Percentiles rank a stretch among this genome's conserved stretches.
Evolutionary conservation across 1,284 basidiomycete species (phyloP).

Genomic region (Cryptococcus hybrid): DNA sequence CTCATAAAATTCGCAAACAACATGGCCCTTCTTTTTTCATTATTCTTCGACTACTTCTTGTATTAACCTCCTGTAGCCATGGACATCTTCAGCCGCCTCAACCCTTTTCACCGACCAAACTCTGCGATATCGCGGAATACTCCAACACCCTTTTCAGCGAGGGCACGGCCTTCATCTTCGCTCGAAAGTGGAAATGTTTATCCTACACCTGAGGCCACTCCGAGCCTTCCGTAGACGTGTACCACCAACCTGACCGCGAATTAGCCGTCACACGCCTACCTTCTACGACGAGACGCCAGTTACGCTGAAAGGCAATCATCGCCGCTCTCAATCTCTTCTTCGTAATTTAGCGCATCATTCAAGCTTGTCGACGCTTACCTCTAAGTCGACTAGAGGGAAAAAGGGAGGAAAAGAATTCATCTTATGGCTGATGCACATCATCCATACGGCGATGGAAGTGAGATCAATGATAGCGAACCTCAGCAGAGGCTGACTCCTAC

Average conservation of each 20-base stretch:
- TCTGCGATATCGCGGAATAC: constrained; percentile 7
- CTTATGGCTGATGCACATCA: not conserved
- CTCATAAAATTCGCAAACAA: too few relatives aligned
- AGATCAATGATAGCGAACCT: not conserved
- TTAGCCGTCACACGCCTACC: not conserved
- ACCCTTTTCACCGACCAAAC: constrained; percentile 15
- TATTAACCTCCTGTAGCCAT: constrained; percentile 4
- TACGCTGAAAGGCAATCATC: not conserved
- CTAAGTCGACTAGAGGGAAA: constrained; percentile 16
- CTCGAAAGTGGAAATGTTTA: constrained; percentile 7
- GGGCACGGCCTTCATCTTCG: constrained; percentile 11
- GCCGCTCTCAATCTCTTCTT: constrained; percentile 13
- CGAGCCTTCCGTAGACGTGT: constrained; percentile 2
- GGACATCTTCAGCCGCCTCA: constrained; percentile 19
- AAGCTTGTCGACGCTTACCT: constrained; percentile 27
- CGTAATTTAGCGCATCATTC: constrained; percentile 34
- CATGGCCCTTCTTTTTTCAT: not conserved
- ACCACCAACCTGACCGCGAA: not conserved
- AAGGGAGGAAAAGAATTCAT: constrained; percentile 3
- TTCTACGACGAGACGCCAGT: too few relatives aligned
- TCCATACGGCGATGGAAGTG: not conserved
- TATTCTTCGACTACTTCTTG: not conserved
- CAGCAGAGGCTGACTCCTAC: not conserved
- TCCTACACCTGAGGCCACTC: not conserved
- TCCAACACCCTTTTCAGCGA: constrained; percentile 1